Base-by-base conservation (phyloP, 768 basidiomycete species). In the Pholiota microspora region DNA sequence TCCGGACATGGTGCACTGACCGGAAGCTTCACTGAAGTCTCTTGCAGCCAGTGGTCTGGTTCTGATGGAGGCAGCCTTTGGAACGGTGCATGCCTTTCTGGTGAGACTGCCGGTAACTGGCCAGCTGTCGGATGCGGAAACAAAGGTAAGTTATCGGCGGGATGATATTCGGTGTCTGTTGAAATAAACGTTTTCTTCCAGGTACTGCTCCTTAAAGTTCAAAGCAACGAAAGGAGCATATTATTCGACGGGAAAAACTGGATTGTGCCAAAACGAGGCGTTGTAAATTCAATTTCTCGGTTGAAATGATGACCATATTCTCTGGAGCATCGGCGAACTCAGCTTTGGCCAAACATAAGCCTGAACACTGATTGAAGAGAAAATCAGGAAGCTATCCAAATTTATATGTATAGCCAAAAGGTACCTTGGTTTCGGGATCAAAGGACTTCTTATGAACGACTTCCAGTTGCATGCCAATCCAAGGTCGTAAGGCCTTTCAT, bases 21-120 rank as follows among this genome's bases (percentile, higher is more conserved):
- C 7, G 83, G 82, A 12, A 73, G 72, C 2, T 85, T 74, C 65
- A 70, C 68, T 4, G 82, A 85, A 62, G 82, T 83, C 15, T 74
- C 77, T 18, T 85, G 82, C 63, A 77, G 75, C 59, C 69, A 78
- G 57, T 84, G 84, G 84, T 70, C 73, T 4, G 84, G 83, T 18
- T 73, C 74, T n/a, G 77, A 83, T 52, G 78, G 79, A 9, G 59
- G 70, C 28, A 27, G 69, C 16, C 67, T 77, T 7, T 85, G 67
- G 64, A 75, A 66, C 38, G 81, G 81, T 0, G 71, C 82, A 7
- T 84, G 84, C 63, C 68, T 85, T 16, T 67, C 59, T 2, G 80
- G 79, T 3, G 78, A 81, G 62, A 73, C 58, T 0, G 79, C 81
- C 12, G 67, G 62, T 1, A 68, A 73, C 59, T 85, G 84, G 83